Conservation (phyloP, 257 asterid species). For the Phtheirospermum japonicum region DNA sequence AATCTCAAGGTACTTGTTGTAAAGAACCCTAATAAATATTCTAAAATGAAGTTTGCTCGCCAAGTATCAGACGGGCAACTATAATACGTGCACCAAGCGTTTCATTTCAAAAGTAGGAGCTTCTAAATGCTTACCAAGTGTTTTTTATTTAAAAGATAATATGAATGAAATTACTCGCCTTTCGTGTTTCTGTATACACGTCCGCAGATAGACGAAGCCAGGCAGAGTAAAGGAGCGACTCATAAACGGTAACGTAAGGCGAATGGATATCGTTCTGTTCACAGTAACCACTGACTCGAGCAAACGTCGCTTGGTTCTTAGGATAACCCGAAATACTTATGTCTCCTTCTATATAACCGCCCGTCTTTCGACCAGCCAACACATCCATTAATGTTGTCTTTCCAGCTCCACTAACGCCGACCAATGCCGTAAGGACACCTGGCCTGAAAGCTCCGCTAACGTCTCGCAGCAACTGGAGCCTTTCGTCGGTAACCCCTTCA, state of each 20-base stretch:
- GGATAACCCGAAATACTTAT: conserved; percentile 75
- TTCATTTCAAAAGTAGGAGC: too few relatives aligned
- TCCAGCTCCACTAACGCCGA: conserved; percentile 94
- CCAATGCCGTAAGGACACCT: conserved; percentile 74
- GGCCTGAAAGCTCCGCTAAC: conserved; percentile 86
- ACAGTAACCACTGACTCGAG: conserved; percentile 89
- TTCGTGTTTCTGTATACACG: conserved; percentile 60
- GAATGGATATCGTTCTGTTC: conserved; percentile 90
- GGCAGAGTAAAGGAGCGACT: conserved; percentile 83
- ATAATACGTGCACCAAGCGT: too few relatives aligned
- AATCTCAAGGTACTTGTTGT: too few relatives aligned
- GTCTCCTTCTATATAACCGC: conserved; percentile 74
- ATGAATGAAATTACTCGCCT: conserved; percentile 39
- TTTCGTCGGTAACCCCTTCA: conserved; percentile 58
- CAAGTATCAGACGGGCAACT: too few relatives aligned
- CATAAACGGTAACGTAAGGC: conserved; percentile 77
- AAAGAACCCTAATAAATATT: too few relatives aligned
- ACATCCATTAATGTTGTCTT: conserved; percentile 94
- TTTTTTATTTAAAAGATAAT: too few relatives aligned
- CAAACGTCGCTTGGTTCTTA: conserved; percentile 73
- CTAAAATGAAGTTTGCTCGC: too few relatives aligned
- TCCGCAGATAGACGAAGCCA: conserved; percentile 90
- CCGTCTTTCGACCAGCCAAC: conserved; percentile 83
- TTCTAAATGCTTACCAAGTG: too few relatives aligned
- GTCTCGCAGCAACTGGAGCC: conserved; percentile 63